phyloP scores from a whole-genome alignment of 345 rosid species.

The Sonneratia alba region DNA sequence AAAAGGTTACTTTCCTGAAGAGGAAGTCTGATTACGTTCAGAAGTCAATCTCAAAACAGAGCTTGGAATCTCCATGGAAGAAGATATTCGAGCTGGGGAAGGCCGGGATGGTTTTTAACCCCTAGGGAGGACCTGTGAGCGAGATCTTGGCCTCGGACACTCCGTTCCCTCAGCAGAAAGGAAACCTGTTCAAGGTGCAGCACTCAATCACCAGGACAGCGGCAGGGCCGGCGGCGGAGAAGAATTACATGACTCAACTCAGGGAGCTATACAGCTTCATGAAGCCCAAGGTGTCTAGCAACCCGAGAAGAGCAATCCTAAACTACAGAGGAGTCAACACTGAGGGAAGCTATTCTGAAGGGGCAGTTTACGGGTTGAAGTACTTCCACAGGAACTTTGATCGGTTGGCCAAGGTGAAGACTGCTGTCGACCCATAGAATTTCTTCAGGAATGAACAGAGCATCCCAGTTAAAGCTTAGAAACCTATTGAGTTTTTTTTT shows the following conservation, averaged over 20 bases:
- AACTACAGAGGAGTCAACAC: conserved; percentile 15
- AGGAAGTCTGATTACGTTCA: conserved; percentile 38
- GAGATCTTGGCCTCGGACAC: conserved; percentile 22
- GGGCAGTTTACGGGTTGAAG: conserved; percentile 13
- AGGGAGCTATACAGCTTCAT: conserved; percentile 25
- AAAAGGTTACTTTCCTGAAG: conserved; percentile 17
- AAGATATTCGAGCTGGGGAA: conserved; percentile 17
- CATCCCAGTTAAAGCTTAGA: neutral
- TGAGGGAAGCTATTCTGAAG: conserved; percentile 7
- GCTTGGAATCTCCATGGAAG: conserved; percentile 25
- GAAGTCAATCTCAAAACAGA: conserved; percentile 18
- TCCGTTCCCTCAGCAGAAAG: conserved; percentile 47
- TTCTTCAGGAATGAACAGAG: conserved; percentile 16
- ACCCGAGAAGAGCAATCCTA: conserved; percentile 22
- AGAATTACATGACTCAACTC: conserved; percentile 16
- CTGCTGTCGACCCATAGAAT: conserved; percentile 17
- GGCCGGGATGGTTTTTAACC: conserved; percentile 29
- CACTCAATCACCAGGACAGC: conserved; percentile 25
- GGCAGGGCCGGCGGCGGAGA: conserved; percentile 6
- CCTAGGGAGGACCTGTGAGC: conserved; percentile 49
- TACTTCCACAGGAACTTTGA: conserved; percentile 14
- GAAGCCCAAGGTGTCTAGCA: conserved; percentile 25
- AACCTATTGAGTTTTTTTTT: neutral
- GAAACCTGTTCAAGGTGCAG: conserved; percentile 31
- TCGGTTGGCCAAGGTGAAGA: conserved; percentile 21